Evolutionary conservation across 768 basidiomycete genomes (phyloP).

Genomic region (Myochromella boudieri): DNA sequence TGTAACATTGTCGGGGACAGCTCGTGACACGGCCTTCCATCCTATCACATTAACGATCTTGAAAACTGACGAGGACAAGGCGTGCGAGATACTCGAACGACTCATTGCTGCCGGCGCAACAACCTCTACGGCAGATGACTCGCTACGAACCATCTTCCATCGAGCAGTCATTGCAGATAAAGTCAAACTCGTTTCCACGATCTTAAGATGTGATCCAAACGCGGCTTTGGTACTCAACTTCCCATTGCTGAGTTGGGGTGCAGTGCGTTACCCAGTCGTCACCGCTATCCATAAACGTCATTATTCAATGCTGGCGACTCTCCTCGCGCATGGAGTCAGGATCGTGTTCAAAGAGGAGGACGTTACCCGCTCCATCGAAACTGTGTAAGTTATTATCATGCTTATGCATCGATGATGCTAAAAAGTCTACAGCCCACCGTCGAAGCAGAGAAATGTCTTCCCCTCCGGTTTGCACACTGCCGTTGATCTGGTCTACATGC

Average conservation of each 20-base stretch:
- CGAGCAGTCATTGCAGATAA: conserved; percentile 33
- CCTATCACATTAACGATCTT: conserved; percentile 41
- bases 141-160: conserved; percentile 42
- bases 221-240: conserved; percentile 37
- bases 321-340: conserved; percentile 44
- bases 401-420: background rate
- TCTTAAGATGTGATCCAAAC: conserved; percentile 43
- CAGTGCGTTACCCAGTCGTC: conserved; percentile 34
- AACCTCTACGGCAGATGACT: conserved; percentile 38
- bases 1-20: conserved; percentile 22
- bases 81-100: conserved; percentile 35
- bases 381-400: conserved; percentile 25
- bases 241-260: conserved; percentile 27
- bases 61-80: conserved; percentile 39
- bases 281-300: conserved; percentile 31
- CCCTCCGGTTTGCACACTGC: no score
- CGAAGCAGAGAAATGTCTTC: no score
- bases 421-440: no score
- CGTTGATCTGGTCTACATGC: conserved; percentile 14
- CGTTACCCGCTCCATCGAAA: conserved; percentile 31
- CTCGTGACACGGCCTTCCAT: conserved; percentile 25
- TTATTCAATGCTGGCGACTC: conserved; percentile 34
- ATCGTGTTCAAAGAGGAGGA: conserved; percentile 34
- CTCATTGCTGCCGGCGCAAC: conserved; percentile 42
- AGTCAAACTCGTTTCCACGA: conserved; percentile 36